Percentiles rank a stretch among this genome's conserved stretches.
phyloP scores from a whole-genome alignment of 352 stramenopile genomes.

The Phytophthora crassamura region DNA sequence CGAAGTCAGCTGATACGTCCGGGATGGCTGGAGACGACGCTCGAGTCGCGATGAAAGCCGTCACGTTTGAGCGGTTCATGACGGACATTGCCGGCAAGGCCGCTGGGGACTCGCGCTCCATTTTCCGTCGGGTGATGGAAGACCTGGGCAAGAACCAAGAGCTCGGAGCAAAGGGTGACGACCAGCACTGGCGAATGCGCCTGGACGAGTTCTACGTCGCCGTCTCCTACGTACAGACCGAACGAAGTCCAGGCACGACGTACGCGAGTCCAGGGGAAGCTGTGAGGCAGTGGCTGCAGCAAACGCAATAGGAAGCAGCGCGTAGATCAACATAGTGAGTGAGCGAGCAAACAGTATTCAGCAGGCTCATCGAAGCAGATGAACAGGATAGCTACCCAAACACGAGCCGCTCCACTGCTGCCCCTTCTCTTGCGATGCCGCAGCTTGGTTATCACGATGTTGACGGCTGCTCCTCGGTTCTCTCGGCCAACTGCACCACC shows the following conservation, averaged over 20 bases:
- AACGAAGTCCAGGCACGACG: constrained; percentile 36
- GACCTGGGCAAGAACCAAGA: constrained; percentile 33
- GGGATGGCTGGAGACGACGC: constrained; percentile 26
- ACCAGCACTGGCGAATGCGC: constrained; percentile 43
- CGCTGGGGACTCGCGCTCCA: constrained; percentile 30
- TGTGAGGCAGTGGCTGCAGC: constrained; percentile 75
- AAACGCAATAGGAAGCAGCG: constrained; percentile 57
- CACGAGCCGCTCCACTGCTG: constrained; percentile 2
- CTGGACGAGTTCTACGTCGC: constrained; percentile 81
- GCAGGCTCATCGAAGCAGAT: constrained; percentile 23
- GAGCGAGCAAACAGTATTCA: constrained; percentile 27
- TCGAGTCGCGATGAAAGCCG: constrained; percentile 55
- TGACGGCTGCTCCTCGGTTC: constrained; percentile 6
- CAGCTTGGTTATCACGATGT: constrained; percentile 9
- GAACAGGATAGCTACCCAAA: constrained; percentile 21
- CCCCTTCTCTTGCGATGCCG: background rate
- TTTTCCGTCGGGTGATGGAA: constrained; percentile 58
- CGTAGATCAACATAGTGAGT: constrained; percentile 24
- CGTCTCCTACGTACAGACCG: constrained; percentile 62
- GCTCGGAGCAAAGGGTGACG: constrained; percentile 11
- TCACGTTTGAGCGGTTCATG: constrained; percentile 69
- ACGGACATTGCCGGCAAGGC: constrained; percentile 61
- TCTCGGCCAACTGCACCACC: constrained; percentile 46
- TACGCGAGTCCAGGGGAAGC: constrained; percentile 64
- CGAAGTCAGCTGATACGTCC: constrained; percentile 28